Base-by-base conservation (phyloP, 176 grass and related monocot genomes). In the Juncus inflexus region DNA sequence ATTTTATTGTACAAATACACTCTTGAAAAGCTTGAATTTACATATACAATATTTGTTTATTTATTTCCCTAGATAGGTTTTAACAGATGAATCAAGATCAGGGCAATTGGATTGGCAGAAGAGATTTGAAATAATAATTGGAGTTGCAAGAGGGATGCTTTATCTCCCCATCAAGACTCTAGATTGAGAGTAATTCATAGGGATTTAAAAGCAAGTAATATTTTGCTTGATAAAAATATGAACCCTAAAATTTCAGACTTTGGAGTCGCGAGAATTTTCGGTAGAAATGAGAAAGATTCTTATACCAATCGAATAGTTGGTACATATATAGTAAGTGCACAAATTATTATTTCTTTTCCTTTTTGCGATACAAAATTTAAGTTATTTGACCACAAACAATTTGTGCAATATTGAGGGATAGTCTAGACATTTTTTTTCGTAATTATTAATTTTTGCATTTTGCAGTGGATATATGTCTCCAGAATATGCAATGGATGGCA, bases 201-300 rank as follows among this genome's bases (percentile, higher is more conserved):
- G 70, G 87, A 96, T 70, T 78, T 96, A 58, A 96, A 96, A 75
- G 82, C 91, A 5, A 86, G 91, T 5, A 91, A 96, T 74, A 69
- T 96, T 52, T 80, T 96, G 42, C 84, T 96, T 0, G 91, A 91
- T 72, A 60, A 66, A 12, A 83, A 88, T 47, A 83, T 96, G 87
- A 96, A 86, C 59, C 87, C 91, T 11, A 96, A 96, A 83, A 96
- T 96, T 63, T 91, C 91, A 0, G 87, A 96, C 72, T 96, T 96
- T 9, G 91, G 87, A 3, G 73, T 91, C 6, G 91, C 91, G 9
- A 85, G 84, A 74, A 91, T 85, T 62, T 90, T 96, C 41, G 84
- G 70, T 3, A 67, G 71, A 6, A 82, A 90, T 16, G 75, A 81
- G 62, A 83, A 78, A 2, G 58, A 96, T 54, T 79, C 82, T 4